These are phyloP conservation scores for Euphorbia schlechtendalii DNA, from an alignment of 441 rosid species.

Conservation along the genomic window DNA sequence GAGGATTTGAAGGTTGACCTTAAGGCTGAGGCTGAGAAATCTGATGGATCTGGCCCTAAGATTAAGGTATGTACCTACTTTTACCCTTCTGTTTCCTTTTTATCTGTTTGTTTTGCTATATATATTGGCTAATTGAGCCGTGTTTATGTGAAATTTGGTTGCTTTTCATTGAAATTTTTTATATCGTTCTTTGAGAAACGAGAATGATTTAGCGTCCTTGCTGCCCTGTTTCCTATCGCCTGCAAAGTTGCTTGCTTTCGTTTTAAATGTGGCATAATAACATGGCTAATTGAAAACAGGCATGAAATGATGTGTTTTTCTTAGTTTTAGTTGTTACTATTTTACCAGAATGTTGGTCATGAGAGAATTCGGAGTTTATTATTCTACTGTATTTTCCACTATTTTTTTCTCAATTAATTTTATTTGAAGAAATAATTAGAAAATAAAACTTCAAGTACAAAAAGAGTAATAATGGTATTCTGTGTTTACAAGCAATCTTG, in stretches of 20 bases:
- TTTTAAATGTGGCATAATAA: background rate
- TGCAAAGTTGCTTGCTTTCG: background rate
- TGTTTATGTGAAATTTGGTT: background rate
- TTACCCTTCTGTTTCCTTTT: background rate
- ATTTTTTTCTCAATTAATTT: no score
- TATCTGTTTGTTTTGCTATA: background rate
- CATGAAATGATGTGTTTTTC: background rate
- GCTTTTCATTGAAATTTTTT: background rate
- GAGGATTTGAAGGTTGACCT: no score
- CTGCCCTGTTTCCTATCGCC: background rate
- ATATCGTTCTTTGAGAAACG: background rate
- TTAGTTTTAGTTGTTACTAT: background rate
- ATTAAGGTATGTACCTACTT: slow-evolving; percentile 29
- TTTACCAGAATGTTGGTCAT: background rate
- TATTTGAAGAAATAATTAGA: no score
- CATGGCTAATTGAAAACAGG: background rate
- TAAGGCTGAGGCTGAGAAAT: no score
- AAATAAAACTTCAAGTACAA: no score
- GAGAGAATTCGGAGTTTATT: no score
- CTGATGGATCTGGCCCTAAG: slow-evolving; percentile 36
- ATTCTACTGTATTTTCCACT: no score
- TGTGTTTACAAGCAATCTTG: no score
- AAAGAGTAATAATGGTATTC: no score
- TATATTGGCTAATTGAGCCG: background rate
- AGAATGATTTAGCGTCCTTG: background rate